Base-by-base conservation (phyloP, 345 rosid genomes). In the Aquilaria malaccensis region DNA sequence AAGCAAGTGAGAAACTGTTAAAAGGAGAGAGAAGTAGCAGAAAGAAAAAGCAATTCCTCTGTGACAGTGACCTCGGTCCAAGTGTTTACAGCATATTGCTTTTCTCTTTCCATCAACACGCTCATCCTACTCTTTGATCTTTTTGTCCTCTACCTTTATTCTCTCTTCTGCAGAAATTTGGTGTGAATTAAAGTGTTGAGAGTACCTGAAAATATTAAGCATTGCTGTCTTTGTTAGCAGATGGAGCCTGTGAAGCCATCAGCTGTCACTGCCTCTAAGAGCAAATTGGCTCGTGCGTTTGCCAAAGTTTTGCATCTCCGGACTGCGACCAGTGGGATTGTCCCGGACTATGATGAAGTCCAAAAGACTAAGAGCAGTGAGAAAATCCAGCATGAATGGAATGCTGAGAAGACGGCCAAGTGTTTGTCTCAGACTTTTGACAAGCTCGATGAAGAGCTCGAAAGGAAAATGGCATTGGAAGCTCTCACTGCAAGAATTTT, bases 191-290 rank as follows among this genome's bases (percentile, higher is more conserved):
- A 47, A 31, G 32, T 32, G 48, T 55, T 45, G 59, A 10, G n/a
- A 30, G 55, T 56, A 46, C 14, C 32, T 60, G 56, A 15, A 33
- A 33, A 50, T 48, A 55, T 37, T 49, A 29, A 33, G 15, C 12
- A 31, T 45, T 52, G 47, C 32, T 33, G 31, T 30, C 7, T 52
- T 63, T 57, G 33, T 63, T 50, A 70, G 76, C 81, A 74, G 86
- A 86, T 94, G 99, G 99, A 88, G 71, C 69, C 89, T 10, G 87
- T 80, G 59, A 86, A 74, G 60, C 83, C 79, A 12, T 61, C 96
- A 10, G 70, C 78, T 3, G 65, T 77, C 67, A 67, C 92, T 33
- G 77, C 83, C 14, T 66, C 79, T 13, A 90, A 82, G 80, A 88
- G 86, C 67, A 86, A 76, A 73, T 69, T 91, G 54, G 82, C 76